Base-by-base conservation (phyloP, 176 grass and related monocot genomes). In the Musa troglodytarum region DNA sequence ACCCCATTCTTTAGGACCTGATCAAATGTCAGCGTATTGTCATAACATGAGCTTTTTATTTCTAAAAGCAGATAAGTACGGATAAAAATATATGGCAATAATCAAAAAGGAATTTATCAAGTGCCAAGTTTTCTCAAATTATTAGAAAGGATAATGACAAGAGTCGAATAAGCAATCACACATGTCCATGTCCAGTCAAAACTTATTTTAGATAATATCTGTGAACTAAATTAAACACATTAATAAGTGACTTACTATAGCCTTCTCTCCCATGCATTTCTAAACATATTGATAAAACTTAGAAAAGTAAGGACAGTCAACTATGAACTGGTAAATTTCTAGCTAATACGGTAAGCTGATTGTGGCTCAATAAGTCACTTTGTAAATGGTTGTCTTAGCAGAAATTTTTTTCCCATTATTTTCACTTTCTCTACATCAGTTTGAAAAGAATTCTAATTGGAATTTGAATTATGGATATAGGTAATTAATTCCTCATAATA, bases 1-100 rank as follows among this genome's bases (percentile, higher is more conserved):
- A 82, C 84, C 15, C 84, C 84, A 78, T 86, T 86, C 75, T 86
- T 86, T 15, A 86, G 84, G 20, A 86, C 75, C 84, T 86, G 67
- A 54, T 25, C 16, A 78, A 10, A 58, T 58, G 50, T 51, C 23
- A 14, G 10, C 10, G 8, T 23, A 15, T 54, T 53, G 22, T 14
- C 2, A 54, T 54, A 25, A 21, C 14, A 49, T 73, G 34, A 43
- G 34, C 34, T 43, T 43, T 43, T 43, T 43, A 43, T 43, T 43
- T 43, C 34, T 43, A 43, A 43, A 43, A 43, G 34, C 4, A 43
- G 3, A 0, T 43, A 43, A 43, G 34, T 43, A 43, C 0, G 34
- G 34, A 4, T 43, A 43, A 43, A 43, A 43, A 43, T 43, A 43
- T 43, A 43, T 5, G 3, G 34, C 5, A 6, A 43, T 43, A 43